A percentile compares a stretch with the other conserved stretches of the same genome.
phyloP scores from a whole-genome alignment of 257 asterid genomes.

The Solanum boliviense region DNA sequence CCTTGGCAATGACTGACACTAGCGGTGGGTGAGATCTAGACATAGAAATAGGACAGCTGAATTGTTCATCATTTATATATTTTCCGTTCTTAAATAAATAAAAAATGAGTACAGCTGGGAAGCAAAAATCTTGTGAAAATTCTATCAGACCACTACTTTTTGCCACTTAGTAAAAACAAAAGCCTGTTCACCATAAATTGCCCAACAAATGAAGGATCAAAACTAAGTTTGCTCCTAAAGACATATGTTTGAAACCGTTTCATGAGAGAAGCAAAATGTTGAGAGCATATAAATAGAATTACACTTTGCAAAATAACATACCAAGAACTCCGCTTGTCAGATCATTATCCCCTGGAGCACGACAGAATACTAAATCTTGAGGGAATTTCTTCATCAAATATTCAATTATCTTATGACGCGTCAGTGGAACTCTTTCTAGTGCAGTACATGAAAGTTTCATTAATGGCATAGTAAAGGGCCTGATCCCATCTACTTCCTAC shows the following conservation, averaged over 20 bases:
- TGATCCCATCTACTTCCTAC: constrained; percentile 79
- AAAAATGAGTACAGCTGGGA: background rate
- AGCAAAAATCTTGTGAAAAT: background rate
- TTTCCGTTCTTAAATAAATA: background rate
- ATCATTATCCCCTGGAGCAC: constrained; percentile 69
- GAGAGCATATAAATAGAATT: background rate
- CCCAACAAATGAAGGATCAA: background rate
- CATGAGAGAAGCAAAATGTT: background rate
- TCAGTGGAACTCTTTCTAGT: constrained; percentile 82
- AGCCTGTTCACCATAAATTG: background rate
- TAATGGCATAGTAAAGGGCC: constrained; percentile 94
- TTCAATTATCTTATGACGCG: constrained; percentile 49
- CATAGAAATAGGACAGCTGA: background rate
- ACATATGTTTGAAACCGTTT: background rate
- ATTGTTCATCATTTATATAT: background rate
- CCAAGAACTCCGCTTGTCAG: constrained; percentile 47
- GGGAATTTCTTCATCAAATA: constrained; percentile 56
- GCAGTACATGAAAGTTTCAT: constrained; percentile 93
- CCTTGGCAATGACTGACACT: background rate
- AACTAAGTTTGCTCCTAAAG: background rate
- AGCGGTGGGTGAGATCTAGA: background rate
- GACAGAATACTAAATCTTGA: constrained; percentile 77
- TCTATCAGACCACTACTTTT: background rate
- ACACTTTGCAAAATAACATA: constrained; percentile 9
- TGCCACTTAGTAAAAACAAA: background rate